Conservation (phyloP, 2,329 filamentous ascomycete species). For the Fulvia fulva region DNA sequence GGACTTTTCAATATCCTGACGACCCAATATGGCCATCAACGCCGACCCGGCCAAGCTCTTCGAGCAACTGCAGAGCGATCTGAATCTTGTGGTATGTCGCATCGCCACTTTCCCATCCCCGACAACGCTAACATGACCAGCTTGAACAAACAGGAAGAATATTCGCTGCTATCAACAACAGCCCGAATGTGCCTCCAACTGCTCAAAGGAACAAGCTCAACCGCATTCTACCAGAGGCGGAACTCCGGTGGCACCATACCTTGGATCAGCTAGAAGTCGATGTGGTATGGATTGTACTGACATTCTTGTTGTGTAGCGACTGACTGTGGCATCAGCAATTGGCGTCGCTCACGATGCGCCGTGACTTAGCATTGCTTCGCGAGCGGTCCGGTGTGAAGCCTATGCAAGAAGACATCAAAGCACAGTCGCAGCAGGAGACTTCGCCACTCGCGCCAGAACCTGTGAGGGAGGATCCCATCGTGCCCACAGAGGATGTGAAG, state of each 20-base stretch:
- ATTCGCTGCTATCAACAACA: constrained; percentile 39
- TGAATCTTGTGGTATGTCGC: constrained; percentile 44
- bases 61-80: constrained; percentile 44
- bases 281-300: constrained; percentile 31
- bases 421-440: background rate
- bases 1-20: background rate
- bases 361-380: constrained; percentile 33
- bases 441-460: background rate
- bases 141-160: constrained; percentile 44
- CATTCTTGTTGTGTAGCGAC: background rate
- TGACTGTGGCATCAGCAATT: constrained; percentile 21
- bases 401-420: background rate
- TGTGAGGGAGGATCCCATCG: background rate
- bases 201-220: constrained; percentile 35
- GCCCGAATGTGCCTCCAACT: constrained; percentile 25
- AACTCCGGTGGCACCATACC: constrained; percentile 46
- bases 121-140: constrained; percentile 24
- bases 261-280: constrained; percentile 50
- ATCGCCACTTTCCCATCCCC: background rate
- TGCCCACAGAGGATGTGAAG: background rate
- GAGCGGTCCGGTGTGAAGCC: constrained; percentile 16
- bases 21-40: constrained; percentile 12
- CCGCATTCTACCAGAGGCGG: constrained; percentile 38
- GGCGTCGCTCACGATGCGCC: constrained; percentile 33
- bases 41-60: constrained; percentile 29